Evolutionary conservation across 306 rosid species (phyloP), one percentile per base, ranked within the genome.

Genomic region (Fragaria nilgerrensis): DNA sequence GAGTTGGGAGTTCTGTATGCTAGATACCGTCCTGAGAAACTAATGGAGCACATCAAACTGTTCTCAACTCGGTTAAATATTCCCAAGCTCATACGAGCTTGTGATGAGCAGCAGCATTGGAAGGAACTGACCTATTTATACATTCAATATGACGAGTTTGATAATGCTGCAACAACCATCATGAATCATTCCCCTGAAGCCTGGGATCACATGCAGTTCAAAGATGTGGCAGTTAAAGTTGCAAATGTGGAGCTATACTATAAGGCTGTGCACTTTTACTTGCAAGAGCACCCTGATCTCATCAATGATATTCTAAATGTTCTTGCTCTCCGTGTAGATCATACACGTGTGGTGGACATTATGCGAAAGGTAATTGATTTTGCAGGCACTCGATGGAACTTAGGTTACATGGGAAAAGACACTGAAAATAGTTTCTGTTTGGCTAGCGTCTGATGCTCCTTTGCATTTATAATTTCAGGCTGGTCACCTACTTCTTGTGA

Each of bases 181-280:
- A 96, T 96, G 99, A 96, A 96, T 87, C 98, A 96, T 80, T 92
- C 98, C 59, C 98, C 97, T 27, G 99, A 96, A 87, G 99, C 99
- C 77, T 96, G 99, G 99, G 99, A 96, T 83, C 99, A 92, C 87
- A 92, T 96, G 99, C 99, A 92, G 77, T 96, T 96, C 78, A 96
- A 96, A 83, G 98, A 96, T 75, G 98, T 96, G 75, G 65, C 88
- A 13, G 98, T 87, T 56, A 96, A 96, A 89, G 98, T 96, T 86
- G 99, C 96, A 44, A 96, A 88, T 73, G 99, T 96, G 77, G 99
- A 96, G 88, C 79, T 96, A 74, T 92, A 96, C 78, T 92, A 96
- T 72, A 96, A 96, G 91, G 91, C 98, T 53, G 99, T 96, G 78
- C 99, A 96, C 83, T 96, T 96, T 84, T 96, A 96, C 85, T 90